These are phyloP conservation scores for Xenosphaeropsis pyriputrescens DNA, from an alignment of 2,329 filamentous ascomycete genomes.

Conservation along the genomic window DNA sequence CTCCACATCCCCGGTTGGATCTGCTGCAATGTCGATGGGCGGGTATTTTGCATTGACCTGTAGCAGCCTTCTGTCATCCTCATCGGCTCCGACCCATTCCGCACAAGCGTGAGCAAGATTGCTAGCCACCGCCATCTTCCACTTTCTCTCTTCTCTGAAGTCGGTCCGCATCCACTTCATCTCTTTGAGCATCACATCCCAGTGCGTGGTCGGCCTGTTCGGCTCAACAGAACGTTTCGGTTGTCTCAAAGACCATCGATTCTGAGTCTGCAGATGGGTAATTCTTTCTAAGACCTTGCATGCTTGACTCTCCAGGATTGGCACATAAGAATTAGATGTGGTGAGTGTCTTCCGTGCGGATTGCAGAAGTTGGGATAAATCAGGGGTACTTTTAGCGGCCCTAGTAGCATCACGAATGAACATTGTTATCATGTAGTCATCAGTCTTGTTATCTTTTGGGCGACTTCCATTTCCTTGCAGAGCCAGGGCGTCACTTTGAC, in stretches of 20 bases:
- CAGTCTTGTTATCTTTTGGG: constrained; percentile 16
- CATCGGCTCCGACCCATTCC: constrained; percentile 56
- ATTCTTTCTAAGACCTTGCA: constrained; percentile 76
- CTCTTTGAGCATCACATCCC: constrained; percentile 77
- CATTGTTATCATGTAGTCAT: constrained; percentile 50
- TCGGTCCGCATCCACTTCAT: constrained; percentile 98
- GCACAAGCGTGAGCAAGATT: constrained; percentile 73
- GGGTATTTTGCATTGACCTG: constrained; percentile 50
- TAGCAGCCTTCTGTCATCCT: constrained; percentile 48
- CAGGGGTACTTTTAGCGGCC: constrained; percentile 48
- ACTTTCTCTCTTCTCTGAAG: constrained; percentile 85
- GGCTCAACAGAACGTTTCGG: constrained; percentile 76
- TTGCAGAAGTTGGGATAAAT: constrained; percentile 56
- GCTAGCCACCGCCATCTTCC: constrained; percentile 72
- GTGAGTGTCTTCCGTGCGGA: constrained; percentile 83
- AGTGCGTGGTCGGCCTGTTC: constrained; percentile 59
- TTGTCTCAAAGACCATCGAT: constrained; percentile 87
- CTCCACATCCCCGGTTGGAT: constrained; percentile 17
- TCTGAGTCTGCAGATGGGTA: constrained; percentile 78
- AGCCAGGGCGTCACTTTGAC: constrained; percentile 16
- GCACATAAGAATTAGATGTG: constrained; percentile 70
- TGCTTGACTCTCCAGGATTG: constrained; percentile 75
- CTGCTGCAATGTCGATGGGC: constrained; percentile 3
- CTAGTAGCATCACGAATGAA: constrained; percentile 40
- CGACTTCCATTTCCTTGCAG: constrained; percentile 5